A percentile compares a stretch with the other conserved stretches of the same genome.
These are phyloP conservation scores for Coemansia sp. DNA, from an alignment of 192 early-diverging fungal species.

Conservation along the genomic window DNA sequence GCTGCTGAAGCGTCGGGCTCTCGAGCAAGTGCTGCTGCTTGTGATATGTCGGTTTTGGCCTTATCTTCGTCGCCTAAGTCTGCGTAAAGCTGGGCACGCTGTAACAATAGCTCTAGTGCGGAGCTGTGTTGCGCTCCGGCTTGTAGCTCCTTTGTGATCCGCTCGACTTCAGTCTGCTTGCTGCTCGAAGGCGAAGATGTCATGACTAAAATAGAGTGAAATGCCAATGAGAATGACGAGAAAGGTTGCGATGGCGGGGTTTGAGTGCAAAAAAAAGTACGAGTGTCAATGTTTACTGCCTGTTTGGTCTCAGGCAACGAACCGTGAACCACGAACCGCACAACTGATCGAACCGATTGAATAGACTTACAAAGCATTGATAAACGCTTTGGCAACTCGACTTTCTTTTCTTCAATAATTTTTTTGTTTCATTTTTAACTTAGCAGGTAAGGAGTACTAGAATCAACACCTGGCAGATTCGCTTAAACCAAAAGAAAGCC, in stretches of 20 bases:
- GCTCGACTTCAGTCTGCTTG: slow-evolving; percentile 16
- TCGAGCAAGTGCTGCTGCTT: slow-evolving; percentile 33
- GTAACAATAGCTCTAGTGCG: slow-evolving; percentile 20
- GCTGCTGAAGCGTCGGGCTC: slow-evolving; percentile 18
- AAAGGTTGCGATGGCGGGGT: not conserved
- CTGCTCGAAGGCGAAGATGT: not conserved
- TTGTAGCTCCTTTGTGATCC: slow-evolving; percentile 34
- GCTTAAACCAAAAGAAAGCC: not conserved
- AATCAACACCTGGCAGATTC: not conserved
- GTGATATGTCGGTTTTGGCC: slow-evolving; percentile 36
- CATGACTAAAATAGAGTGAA: not conserved
- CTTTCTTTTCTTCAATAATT: not conserved
- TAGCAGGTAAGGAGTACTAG: not conserved
- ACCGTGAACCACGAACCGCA: not conserved
- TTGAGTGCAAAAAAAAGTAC: not conserved
- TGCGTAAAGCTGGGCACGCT: slow-evolving; percentile 30
- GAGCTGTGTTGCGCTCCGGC: slow-evolving; percentile 2
- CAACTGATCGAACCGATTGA: not conserved
- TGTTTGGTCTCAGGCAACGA: not conserved
- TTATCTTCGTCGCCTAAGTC: slow-evolving; percentile 29
- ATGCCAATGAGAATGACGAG: not conserved
- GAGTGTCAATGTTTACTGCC: not conserved
- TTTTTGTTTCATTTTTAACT: not conserved
- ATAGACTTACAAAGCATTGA: not conserved
- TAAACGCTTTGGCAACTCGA: too few species aligned